Evolutionary conservation across 2,329 filamentous ascomycete species (phyloP), one percentile per base, ranked within the genome.

Genomic region (Botrytis pseudocinerea): DNA sequence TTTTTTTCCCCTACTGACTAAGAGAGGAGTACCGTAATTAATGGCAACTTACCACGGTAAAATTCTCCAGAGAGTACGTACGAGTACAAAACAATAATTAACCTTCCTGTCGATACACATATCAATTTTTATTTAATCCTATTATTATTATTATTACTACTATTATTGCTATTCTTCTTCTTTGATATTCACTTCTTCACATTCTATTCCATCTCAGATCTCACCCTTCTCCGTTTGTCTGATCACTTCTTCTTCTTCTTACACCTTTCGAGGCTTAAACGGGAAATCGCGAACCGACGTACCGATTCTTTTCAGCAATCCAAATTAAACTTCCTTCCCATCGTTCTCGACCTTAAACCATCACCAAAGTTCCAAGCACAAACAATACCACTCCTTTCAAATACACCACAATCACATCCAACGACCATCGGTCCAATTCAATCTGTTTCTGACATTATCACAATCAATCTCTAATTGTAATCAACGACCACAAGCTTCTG

Each of bases 201-300:
- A 32, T 64, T 44, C 28, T 22, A 12, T 12, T 46, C 32, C 12
- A 32, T 35, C 40, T 32, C 35, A 35, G 6, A 25, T 46, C 46
- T 35, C 9, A 48, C 22, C 28, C 42, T 48, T 25, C 35, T 48
- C 42, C 35, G 60, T 62, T 62, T 40, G 32, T 38, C 35, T 62
- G 25, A 40, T 22, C 22, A 14, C 35, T 22, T 62, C 60, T 63
- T 46, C 20, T 48, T 51, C 63, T 38, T 38, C 28, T 35, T 25
- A 12, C n/a, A 32, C 16, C 32, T 66, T 51, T n/a, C 28, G 51
- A 66, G 25, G 63, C 44, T 66, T 14, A 66, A 66, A 66, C 64
- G 64, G 63, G 64, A 66, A 66, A 66, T 54, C 40, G 64, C 46
- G 46, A 66, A 66, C 64, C 64, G 64, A 66, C n/a, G 20, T 54